phyloP scores from a whole-genome alignment of 805 yeast species.

The Candida dajiaensis region DNA sequence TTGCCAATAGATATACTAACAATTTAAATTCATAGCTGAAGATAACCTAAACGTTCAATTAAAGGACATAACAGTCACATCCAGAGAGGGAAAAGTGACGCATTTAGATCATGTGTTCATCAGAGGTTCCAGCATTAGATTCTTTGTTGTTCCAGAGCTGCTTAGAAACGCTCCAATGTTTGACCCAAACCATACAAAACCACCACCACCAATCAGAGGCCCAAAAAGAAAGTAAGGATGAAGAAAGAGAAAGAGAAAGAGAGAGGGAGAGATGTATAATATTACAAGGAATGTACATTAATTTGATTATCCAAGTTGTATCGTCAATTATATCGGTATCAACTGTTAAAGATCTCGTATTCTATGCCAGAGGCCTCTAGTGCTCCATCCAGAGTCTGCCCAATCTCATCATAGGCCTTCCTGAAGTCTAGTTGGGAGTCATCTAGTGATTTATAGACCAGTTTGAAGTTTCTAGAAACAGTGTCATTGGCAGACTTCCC shows the following conservation, averaged over 20 bases:
- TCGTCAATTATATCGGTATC: neutral
- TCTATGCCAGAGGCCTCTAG: constrained; percentile 17
- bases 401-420: constrained; percentile 10
- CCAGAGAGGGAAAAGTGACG: constrained; percentile 65
- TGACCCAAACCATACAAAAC: constrained; percentile 50
- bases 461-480: constrained; percentile 13
- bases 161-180: constrained; percentile 87
- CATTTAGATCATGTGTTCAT: constrained; percentile 82
- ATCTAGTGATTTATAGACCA: constrained; percentile 17
- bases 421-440: constrained; percentile 5
- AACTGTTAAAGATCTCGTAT: constrained; percentile 17
- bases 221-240: constrained; percentile 34
- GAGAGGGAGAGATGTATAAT: too few species aligned
- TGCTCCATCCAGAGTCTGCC: constrained; percentile 12
- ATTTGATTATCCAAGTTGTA: neutral
- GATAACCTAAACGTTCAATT: constrained; percentile 93
- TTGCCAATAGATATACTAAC: neutral
- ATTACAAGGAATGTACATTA: neutral
- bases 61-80: constrained; percentile 74
- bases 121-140: constrained; percentile 85
- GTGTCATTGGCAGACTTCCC: constrained; percentile 15
- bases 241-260: too few species aligned
- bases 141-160: constrained; percentile 84
- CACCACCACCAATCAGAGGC: constrained; percentile 68
- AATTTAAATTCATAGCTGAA: constrained; percentile 35